Evolutionary conservation across 352 stramenopile genomes (phyloP).

Genomic region (Globisporangium megalacanthum): DNA sequence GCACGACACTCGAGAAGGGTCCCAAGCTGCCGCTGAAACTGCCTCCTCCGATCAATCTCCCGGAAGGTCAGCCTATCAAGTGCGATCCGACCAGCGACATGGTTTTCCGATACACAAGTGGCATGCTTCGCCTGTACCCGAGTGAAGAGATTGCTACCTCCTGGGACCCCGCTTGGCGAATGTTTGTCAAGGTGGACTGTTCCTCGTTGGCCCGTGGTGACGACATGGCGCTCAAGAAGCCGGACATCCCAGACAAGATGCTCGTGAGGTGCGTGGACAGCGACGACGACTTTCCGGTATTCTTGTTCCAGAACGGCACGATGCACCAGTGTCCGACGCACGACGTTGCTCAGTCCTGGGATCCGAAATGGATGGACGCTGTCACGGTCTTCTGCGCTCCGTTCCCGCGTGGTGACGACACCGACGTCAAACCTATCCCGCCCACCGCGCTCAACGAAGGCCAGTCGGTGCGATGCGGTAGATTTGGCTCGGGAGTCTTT

Average conservation of each 20-base stretch:
- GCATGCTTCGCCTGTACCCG: slow-evolving; percentile 21
- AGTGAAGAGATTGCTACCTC: slow-evolving; percentile 18
- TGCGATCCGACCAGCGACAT: slow-evolving; percentile 9
- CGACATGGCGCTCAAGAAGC: slow-evolving; percentile 20
- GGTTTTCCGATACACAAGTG: slow-evolving; percentile 16
- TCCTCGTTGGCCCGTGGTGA: slow-evolving; percentile 12
- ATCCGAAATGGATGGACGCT: slow-evolving; percentile 10
- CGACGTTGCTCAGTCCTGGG: slow-evolving; percentile 19
- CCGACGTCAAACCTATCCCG: slow-evolving; percentile 5
- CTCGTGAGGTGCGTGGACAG: slow-evolving; percentile 4
- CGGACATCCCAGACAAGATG: slow-evolving; percentile 3
- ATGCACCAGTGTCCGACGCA: slow-evolving; percentile 15
- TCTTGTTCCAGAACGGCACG: slow-evolving; percentile 12
- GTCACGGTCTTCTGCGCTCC: slow-evolving; percentile 14
- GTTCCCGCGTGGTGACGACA: slow-evolving; percentile 9
- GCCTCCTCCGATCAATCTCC: slow-evolving; percentile 11
- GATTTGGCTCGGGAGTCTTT: slow-evolving; percentile 5
- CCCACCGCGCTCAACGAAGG: slow-evolving; percentile 1
- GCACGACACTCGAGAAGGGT: slow-evolving; percentile 9
- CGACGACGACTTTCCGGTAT: not conserved
- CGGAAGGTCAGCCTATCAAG: slow-evolving; percentile 21
- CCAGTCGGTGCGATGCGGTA: slow-evolving; percentile 15
- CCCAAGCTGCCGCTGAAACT: slow-evolving; percentile 18
- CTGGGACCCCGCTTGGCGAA: slow-evolving; percentile 18
- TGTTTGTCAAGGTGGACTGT: slow-evolving; percentile 16